These are phyloP conservation scores for Eucommia ulmoides DNA, from an alignment of 257 asterid genomes.

Conservation along the genomic window DNA sequence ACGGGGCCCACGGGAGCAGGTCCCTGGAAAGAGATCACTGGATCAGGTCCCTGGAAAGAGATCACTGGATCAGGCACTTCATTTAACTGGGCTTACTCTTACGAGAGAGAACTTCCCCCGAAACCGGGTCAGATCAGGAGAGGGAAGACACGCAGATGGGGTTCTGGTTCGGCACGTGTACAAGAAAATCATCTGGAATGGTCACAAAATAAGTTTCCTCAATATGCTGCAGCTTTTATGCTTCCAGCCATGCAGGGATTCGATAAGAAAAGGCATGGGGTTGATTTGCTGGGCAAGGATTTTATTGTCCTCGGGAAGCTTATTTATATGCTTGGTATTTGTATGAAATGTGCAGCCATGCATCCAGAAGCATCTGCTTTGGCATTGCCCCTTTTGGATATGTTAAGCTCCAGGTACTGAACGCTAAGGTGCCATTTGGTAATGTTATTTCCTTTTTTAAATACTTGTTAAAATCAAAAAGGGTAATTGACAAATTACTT, in stretches of 20 bases:
- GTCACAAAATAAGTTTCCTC: conserved; percentile 70
- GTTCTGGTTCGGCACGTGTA: conserved; percentile 21
- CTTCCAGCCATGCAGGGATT: conserved; percentile 87
- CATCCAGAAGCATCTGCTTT: conserved; percentile 92
- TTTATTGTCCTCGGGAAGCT: conserved; percentile 81
- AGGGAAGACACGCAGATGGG: conserved; percentile 79
- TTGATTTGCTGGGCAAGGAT: conserved; percentile 78
- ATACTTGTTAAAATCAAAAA: too few relatives aligned
- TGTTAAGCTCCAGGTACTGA: conserved; percentile 67
- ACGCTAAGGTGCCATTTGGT: background rate
- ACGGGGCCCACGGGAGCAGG: conserved; percentile 67
- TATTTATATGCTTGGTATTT: conserved; percentile 83
- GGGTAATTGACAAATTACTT: too few relatives aligned
- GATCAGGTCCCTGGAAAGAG: conserved; percentile 74
- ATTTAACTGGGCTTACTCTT: conserved; percentile 75
- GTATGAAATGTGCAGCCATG: conserved; percentile 85
- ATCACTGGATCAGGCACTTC: conserved; percentile 55
- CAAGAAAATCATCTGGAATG: conserved; percentile 31
- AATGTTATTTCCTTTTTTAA: too few relatives aligned
- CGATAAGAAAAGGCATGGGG: conserved; percentile 88
- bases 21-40: conserved; percentile 72
- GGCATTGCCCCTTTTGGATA: conserved; percentile 81
- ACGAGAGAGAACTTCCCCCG: conserved; percentile 77
- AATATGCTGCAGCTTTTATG: conserved; percentile 89
- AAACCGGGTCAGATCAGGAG: conserved; percentile 40